Conservation (phyloP, 331 rosid genomes). For the Phaseolus coccineus region DNA sequence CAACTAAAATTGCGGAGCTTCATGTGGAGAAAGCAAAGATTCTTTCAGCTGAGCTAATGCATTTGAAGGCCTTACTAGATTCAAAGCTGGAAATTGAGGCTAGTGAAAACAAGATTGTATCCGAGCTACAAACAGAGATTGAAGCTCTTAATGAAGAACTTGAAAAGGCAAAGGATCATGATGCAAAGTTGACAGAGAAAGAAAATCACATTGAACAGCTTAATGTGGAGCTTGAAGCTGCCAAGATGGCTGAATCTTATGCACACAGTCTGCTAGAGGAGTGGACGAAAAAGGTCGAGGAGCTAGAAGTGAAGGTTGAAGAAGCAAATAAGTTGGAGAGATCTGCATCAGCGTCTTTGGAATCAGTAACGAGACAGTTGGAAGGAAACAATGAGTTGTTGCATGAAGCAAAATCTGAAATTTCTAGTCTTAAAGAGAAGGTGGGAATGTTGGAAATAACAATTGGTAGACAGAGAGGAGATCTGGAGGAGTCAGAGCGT, state of each 20-base stretch:
- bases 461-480: constrained; percentile 69
- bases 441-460: constrained; percentile 82
- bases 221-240: constrained; percentile 85
- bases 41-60: constrained; percentile 75
- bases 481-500: constrained; percentile 74
- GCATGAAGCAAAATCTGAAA: constrained; percentile 79
- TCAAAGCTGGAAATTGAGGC: constrained; percentile 77
- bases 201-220: constrained; percentile 80
- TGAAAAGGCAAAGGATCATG: constrained; percentile 58
- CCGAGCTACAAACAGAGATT: constrained; percentile 67
- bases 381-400: constrained; percentile 73
- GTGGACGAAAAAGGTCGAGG: constrained; percentile 69
- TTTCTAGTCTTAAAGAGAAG: constrained; percentile 74
- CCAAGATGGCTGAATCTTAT: constrained; percentile 87
- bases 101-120: constrained; percentile 59
- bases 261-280: constrained; percentile 74
- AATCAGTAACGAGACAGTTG: constrained; percentile 73
- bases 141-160: constrained; percentile 67
- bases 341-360: constrained; percentile 84
- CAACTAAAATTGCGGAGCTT: constrained; percentile 87
- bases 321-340: constrained; percentile 78
- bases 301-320: constrained; percentile 67
- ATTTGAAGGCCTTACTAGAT: constrained; percentile 74
- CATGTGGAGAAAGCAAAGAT: constrained; percentile 79
- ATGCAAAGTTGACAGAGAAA: constrained; percentile 64